Conservation (phyloP, 108 stramenopile genomes). For the Chaetoceros muelleri region DNA sequence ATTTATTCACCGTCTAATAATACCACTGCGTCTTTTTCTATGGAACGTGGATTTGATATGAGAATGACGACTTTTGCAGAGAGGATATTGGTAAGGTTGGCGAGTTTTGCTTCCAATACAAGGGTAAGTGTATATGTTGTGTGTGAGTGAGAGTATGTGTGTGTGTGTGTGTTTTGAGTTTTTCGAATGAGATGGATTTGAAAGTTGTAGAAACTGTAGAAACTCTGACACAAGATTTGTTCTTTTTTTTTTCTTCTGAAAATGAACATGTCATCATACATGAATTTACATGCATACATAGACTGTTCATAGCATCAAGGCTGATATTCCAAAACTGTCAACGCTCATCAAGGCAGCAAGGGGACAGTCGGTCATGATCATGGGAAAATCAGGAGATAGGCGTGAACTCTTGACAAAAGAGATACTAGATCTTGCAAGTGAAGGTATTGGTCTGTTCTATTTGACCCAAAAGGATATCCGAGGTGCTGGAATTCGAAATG, state of each 20-base stretch:
- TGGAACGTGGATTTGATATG: constrained; percentile 19
- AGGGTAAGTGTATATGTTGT: not conserved
- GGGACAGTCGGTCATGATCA: not conserved
- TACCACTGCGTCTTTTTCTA: constrained; percentile 12
- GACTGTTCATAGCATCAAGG: not conserved
- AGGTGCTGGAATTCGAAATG: not conserved
- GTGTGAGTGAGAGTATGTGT: too few species aligned
- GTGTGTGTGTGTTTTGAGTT: too few species aligned
- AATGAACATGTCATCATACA: too few species aligned
- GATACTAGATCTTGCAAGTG: constrained; percentile 13
- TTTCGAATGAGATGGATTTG: too few species aligned
- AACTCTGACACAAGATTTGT: too few species aligned
- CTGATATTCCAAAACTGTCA: not conserved
- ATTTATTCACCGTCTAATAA: constrained; percentile 2
- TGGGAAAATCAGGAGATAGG: not conserved
- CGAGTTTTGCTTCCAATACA: constrained; percentile 13
- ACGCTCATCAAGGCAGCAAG: not conserved
- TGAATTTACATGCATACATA: not conserved
- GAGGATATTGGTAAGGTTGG: constrained; percentile 11
- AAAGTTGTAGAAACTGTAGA: too few species aligned
- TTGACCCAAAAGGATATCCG: constrained; percentile 1
- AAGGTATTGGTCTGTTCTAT: constrained; percentile 11
- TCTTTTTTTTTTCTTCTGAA: too few species aligned
- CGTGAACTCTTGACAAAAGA: constrained; percentile 6
- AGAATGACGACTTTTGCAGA: constrained; percentile 3